These are phyloP conservation scores for Scheffersomyces titani DNA, from an alignment of 1,139 yeast species.

Conservation along the genomic window DNA sequence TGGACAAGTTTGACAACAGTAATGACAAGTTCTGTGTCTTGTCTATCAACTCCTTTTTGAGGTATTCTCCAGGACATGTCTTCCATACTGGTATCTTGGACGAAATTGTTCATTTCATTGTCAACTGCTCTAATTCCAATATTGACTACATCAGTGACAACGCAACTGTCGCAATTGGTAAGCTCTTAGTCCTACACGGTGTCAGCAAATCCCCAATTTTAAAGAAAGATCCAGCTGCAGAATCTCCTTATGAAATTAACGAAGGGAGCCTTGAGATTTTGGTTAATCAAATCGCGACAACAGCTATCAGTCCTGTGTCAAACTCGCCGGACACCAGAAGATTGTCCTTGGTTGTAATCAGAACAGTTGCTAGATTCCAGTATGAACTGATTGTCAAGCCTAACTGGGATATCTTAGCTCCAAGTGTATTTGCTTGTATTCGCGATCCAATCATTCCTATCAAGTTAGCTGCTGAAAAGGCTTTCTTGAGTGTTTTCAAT, in stretches of 20 bases:
- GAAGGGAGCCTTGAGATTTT: slow-evolving; percentile 36
- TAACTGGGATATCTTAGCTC: slow-evolving; percentile 59
- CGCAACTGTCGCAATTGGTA: slow-evolving; percentile 82
- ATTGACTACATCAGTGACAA: slow-evolving; percentile 70
- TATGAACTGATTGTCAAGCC: slow-evolving; percentile 50
- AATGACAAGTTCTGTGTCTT: slow-evolving; percentile 60
- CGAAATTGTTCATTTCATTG: slow-evolving; percentile 50
- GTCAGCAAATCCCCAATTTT: slow-evolving; percentile 42
- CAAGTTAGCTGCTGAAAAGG: slow-evolving; percentile 92
- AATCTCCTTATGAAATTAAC: slow-evolving; percentile 34
- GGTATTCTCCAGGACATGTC: slow-evolving; percentile 68
- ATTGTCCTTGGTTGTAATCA: slow-evolving; percentile 69
- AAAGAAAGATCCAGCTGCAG: slow-evolving; percentile 8
- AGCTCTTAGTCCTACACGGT: slow-evolving; percentile 57
- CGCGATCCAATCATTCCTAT: slow-evolving; percentile 88
- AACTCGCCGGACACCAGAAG: slow-evolving; percentile 80
- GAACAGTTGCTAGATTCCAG: slow-evolving; percentile 72
- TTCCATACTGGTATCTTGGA: slow-evolving; percentile 50
- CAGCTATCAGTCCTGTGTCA: slow-evolving; percentile 55
- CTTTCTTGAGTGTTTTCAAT: slow-evolving; percentile 71
- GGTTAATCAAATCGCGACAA: slow-evolving; percentile 50
- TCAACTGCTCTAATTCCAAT: slow-evolving; percentile 45
- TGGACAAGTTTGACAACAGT: slow-evolving; percentile 31
- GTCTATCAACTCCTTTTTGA: slow-evolving; percentile 77
- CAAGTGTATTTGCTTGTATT: slow-evolving; percentile 78